phyloP scores from a whole-genome alignment of 306 rosid species.

The Vigna trinervia region DNA sequence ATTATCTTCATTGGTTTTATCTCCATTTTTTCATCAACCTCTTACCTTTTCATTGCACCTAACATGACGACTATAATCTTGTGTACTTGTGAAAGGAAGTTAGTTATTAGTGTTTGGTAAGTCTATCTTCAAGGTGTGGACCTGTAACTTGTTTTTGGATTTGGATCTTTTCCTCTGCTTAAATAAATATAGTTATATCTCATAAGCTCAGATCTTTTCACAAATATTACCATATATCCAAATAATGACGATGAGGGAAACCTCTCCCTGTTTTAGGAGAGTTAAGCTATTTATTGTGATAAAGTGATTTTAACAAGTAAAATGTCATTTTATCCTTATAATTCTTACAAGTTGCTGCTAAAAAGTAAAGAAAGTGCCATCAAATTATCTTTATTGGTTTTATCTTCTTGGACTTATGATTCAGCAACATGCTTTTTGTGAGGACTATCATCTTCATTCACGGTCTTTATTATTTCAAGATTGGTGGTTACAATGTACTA shows the following conservation, averaged over 20 bases:
- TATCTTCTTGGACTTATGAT: not conserved
- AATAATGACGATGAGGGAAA: not conserved
- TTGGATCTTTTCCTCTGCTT: not conserved
- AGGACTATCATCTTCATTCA: too few species aligned
- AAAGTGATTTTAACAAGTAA: not conserved
- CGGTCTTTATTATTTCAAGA: too few species aligned
- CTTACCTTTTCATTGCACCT: not conserved
- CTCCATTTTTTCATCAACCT: not conserved
- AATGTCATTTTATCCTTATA: not conserved
- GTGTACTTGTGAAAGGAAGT: too few species aligned
- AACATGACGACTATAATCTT: too few species aligned
- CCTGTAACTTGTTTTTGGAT: not conserved
- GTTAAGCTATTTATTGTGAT: not conserved
- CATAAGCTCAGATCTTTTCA: not conserved
- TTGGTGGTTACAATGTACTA: too few species aligned
- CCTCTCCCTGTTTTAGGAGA: too few species aligned
- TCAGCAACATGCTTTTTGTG: too few species aligned
- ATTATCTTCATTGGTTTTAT: not conserved
- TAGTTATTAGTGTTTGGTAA: too few species aligned
- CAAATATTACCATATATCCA: too few species aligned
- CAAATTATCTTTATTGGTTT: not conserved
- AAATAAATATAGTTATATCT: not conserved
- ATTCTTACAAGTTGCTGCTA: not conserved
- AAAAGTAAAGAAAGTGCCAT: not conserved
- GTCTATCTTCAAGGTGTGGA: not conserved